Base-by-base conservation (phyloP, 768 basidiomycete genomes). In the Nevesoporus exiguus region DNA sequence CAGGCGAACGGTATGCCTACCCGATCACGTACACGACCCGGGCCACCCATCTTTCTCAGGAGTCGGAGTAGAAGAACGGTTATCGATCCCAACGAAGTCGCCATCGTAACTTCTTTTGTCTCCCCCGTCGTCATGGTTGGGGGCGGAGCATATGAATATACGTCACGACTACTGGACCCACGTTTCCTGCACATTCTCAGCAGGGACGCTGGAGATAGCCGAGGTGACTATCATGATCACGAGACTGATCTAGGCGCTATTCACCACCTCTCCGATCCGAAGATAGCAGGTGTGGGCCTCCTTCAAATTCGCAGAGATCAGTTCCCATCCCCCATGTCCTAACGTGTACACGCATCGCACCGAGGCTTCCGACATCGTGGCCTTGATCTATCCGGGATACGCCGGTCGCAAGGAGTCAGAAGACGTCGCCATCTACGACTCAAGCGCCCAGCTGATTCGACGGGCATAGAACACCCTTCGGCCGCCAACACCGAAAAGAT, bases 251-350 rank as follows among this genome's bases (percentile, higher is more conserved):
- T 33, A 39, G 29, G 27, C 30, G 25, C 47, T 17, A 17, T 42
- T 9, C 17, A 31, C 43, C 43, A 31, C 41, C 10, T 45, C 21
- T 50, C 34, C 47, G 31, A 39, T 49, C 50, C n/a, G 48, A 61
- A 61, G 58, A 61, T 60, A 47, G 50, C 31, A 49, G 34, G 43
- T 58, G 43, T 63, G 52, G 39, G 57, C 47, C 29, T 45, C 3
- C 10, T 36, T 13, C 29, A 22, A 14, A 3, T 42, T 29, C 44
- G 34, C 19, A 19, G 30, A 41, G 21, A 56, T 47, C 40, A 42
- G 29, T 57, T 61, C 59, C 25, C 59, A 57, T 30, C 43, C 44
- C 22, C n/a, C 21, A 27, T 0, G 29, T 44, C 10, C 7, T 19
- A 48, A 41, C 46, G 42, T 45, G 24, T 24, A 56, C 27, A 27